Conservation (phyloP, 768 basidiomycete species). For the Pholiota microspora region DNA sequence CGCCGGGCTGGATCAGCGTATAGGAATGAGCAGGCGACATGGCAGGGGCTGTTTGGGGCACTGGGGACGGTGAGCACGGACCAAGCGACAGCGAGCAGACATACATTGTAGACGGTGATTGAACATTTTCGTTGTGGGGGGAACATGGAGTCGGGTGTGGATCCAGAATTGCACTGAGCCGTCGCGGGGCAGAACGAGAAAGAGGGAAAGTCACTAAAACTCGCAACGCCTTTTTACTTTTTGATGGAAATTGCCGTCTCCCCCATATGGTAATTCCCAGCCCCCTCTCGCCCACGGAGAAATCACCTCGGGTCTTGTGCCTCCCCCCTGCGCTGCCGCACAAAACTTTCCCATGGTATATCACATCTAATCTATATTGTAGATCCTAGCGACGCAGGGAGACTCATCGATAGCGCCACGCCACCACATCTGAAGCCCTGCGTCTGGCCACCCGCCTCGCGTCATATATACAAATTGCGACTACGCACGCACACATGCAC, state of each 20-base stretch:
- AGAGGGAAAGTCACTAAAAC: not conserved
- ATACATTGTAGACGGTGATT: slow-evolving; percentile 37
- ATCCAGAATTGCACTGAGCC: slow-evolving; percentile 38
- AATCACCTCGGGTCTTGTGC: not conserved
- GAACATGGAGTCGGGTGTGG: slow-evolving; percentile 41
- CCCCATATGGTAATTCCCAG: slow-evolving; percentile 4
- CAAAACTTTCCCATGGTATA: not conserved
- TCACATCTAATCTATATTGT: not conserved
- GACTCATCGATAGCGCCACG: no score
- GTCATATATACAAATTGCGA: no score
- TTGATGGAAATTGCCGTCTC: slow-evolving; percentile 8
- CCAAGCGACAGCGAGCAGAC: slow-evolving; percentile 15
- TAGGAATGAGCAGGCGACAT: slow-evolving; percentile 70
- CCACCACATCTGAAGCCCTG: not conserved
- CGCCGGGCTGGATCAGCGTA: slow-evolving; percentile 55
- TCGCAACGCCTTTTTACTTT: slow-evolving; percentile 7
- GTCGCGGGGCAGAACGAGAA: not conserved
- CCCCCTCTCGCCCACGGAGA: not conserved
- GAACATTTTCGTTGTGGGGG: slow-evolving; percentile 34
- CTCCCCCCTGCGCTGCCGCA: not conserved
- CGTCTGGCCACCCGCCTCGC: no score
- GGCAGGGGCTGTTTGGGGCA: slow-evolving; percentile 48
- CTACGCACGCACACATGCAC: no score
- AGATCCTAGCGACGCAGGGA: not conserved
- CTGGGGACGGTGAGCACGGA: slow-evolving; percentile 9